Evolutionary conservation across 805 yeast species (phyloP), one percentile per base, ranked within the genome.

Genomic region (Metschnikowia lochheadii): DNA sequence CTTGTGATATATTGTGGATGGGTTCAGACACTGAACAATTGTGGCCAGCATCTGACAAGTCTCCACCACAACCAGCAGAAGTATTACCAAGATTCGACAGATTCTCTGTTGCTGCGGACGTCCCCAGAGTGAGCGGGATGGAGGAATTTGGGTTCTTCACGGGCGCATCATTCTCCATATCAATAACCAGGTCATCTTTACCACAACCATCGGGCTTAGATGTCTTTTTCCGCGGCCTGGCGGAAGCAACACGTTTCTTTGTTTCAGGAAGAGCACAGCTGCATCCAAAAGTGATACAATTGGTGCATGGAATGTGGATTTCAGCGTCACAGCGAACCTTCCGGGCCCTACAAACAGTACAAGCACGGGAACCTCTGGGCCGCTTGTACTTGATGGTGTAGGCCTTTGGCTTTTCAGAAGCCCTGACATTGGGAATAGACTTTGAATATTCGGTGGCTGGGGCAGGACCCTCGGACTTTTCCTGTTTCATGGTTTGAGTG

Each of bases 321-420:
- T 72, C 85, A 11, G 85, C 87, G 61, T 84, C 89, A 67, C 95
- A 87, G 34, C 90, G 78, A n/a, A 87, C 94, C 59, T 87, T 87
- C 34, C 94, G 72, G 6, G 84, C 78, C 49, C 89, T 82, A 61
- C 94, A 87, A n/a, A 86, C 85, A 38, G 80, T 77, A 62, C 94
- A 86, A 2, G 91, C 92, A 43, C 88, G 67, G 7, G 86, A 70
- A 0, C 89, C 86, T 46, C 91, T 69, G 44, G 86, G 79, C 55
- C 83, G 60, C 58, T 74, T 79, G 56, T 73, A 75, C 54, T 71
- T 73, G 55, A 75, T 73, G 48, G 77, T 73, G 59, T 73, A 73
- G 1, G 78, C 75, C 56, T 72, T 72, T 10, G 73, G 75, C 50
- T 69, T 72, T 20, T 64, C 67, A 2, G 48, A 10, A 3, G 46